Percentiles rank a stretch among this genome's conserved stretches.
Evolutionary conservation across 2,329 filamentous ascomycete species (phyloP).

Genomic region (Fusarium burgessii): DNA sequence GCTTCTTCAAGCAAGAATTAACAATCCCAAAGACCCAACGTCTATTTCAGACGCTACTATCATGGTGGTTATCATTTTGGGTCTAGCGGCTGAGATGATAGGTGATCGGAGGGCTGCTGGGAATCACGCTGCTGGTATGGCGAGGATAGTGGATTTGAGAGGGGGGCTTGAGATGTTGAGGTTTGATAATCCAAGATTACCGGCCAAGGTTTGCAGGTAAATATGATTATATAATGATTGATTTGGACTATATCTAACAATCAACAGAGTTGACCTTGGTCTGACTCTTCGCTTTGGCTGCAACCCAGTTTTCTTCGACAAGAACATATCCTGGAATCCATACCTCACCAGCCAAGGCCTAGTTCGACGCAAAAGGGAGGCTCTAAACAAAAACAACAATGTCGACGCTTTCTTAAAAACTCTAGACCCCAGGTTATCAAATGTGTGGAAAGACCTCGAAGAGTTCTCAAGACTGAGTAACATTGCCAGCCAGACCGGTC

Average conservation of each 20-base stretch:
- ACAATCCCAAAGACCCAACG: not conserved
- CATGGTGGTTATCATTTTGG: conserved; percentile 31
- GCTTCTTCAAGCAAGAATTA: conserved; percentile 29
- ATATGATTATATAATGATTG: rapidly evolving
- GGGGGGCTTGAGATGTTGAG: conserved; percentile 31
- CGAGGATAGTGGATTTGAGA: conserved; percentile 33
- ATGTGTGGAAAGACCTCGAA: conserved; percentile 30
- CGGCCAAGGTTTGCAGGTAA: conserved; percentile 41
- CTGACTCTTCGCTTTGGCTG: conserved; percentile 25
- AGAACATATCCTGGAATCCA: conserved; percentile 30
- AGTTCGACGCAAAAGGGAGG: not conserved
- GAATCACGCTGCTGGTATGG: conserved; percentile 33
- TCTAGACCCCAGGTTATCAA: conserved; percentile 23
- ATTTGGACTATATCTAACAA: not conserved
- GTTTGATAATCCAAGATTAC: conserved; percentile 34
- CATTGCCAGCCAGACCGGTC: conserved; percentile 32
- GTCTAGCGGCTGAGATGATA: conserved; percentile 27
- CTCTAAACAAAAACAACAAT: not conserved
- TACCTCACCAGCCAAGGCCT: conserved; percentile 16
- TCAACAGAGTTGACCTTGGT: conserved; percentile 28
- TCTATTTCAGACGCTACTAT: conserved; percentile 36
- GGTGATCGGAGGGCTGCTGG: conserved; percentile 19
- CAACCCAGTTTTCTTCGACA: conserved; percentile 21
- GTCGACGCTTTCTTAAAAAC: not conserved
- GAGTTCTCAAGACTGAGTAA: conserved; percentile 33